phyloP scores from a whole-genome alignment of 306 rosid species.

The Calophaca sinica region DNA sequence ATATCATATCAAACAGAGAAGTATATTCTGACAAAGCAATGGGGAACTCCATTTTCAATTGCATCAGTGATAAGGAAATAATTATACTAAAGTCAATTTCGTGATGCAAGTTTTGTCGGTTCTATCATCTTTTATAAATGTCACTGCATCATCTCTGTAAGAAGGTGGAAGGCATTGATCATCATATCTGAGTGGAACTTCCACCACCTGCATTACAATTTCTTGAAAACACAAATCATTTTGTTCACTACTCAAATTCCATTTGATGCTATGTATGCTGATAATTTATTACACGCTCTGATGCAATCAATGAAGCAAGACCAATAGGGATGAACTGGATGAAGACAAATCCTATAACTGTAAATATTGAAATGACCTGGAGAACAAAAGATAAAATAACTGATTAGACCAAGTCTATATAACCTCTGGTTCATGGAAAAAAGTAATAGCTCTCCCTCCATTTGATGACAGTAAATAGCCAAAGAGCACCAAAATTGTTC shows the following conservation, averaged over 20 bases:
- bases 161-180: conserved; percentile 64
- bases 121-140: conserved; percentile 56
- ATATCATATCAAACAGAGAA: conserved; percentile 1
- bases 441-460: no score
- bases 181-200: conserved; percentile 66
- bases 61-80: conserved; percentile 19
- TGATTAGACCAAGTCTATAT: no score
- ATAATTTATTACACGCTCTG: conserved; percentile 61
- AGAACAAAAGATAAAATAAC: conserved; percentile 14
- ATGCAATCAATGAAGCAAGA: conserved; percentile 73
- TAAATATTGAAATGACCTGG: conserved; percentile 72
- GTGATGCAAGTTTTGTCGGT: conserved; percentile 68
- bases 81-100: conserved; percentile 60
- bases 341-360: conserved; percentile 66
- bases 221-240: conserved; percentile 8
- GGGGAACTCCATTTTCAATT: not conserved
- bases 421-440: no score
- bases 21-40: not conserved
- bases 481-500: no score
- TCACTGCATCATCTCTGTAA: conserved; percentile 41
- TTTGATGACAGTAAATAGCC: no score
- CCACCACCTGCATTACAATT: conserved; percentile 72
- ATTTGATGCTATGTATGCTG: conserved; percentile 1
- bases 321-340: conserved; percentile 85
- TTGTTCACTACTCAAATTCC: not conserved